Evolutionary conservation across 2,329 filamentous ascomycete species (phyloP), one percentile per base, ranked within the genome.

Genomic region (Gnomoniopsis sp.): DNA sequence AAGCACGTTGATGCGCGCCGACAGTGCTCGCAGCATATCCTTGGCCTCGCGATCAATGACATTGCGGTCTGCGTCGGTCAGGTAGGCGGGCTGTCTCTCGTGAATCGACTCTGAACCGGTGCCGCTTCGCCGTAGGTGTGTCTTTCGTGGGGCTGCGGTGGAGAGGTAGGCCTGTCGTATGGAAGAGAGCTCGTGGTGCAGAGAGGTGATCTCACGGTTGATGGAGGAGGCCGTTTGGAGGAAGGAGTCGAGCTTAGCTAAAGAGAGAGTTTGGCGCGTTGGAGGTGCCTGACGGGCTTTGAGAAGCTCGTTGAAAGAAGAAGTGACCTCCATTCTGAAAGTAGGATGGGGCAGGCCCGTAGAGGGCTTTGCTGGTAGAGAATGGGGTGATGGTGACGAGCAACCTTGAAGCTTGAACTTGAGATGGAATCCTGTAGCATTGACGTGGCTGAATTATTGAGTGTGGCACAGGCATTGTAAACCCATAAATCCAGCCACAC

Each of bases 211-310:
- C 71, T 96, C 91, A 8, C 87, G 83, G 71, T 96, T 95, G 73
- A 98, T 97, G 71, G 89, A 86, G 75, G 96, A 95, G 55, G 95
- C 95, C 75, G 98, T 93, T 70, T 93, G 92, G 36, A 98, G 79
- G 71, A 98, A 99, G 67, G 89, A 89, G 71, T 97, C 90, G 53
- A 95, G 82, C 65, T 74, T 80, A 64, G 82, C 77, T 51, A 79
- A 66, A 58, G 71, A 77, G 63, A 79, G 79, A 63, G 69, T 67
- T 49, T 67, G 68, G 55, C 69, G 75, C 14, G 81, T 78, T 8
- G 79, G 74, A 30, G 77, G 75, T 48, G 81, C 80, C 72, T 83
- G 75, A 62, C 84, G 83, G 65, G 80, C 75, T 67, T 81, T 81
- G 23, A 93, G 80, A 49, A 88, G 79, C 70, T 87, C 79, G 71